Evolutionary conservation across 352 stramenopile genomes (phyloP), one percentile per base, ranked within the genome.

Genomic region (Globisporangium cystogenes): DNA sequence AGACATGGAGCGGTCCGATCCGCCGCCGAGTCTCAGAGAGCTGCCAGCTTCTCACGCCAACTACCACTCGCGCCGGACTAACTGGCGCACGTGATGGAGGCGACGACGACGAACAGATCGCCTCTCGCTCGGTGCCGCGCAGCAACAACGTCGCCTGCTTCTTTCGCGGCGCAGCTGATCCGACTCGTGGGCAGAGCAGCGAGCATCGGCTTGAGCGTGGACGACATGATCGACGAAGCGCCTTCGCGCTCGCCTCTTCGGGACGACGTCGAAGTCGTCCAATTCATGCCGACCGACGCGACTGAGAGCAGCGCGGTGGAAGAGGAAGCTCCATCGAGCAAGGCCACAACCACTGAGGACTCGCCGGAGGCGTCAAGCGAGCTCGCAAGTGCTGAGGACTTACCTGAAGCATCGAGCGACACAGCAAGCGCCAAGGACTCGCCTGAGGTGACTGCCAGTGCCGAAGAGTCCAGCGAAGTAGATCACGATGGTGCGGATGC

Each of bases 151-250:
- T 10, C 26, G 31, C 20, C 29, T 37, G 15, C 29, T 37, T 27
- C 26, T 3, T 36, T 55, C 12, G 39, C 39, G 3, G 37, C 46
- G 27, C 24, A 21, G 7, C 35, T 55, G 23, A 29, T 48, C 26
- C 49, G 39, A 21, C 20, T 55, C 16, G 23, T 55, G 11, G 44
- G 36, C 14, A 40, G 39, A 6, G 49, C 49, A 26, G 51, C 51
- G 11, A 24, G 21, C 10, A 18, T 57, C 41, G 42, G 42, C 21
- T 43, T 57, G 51, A 26, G 51, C 0, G 18, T 35, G 16, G 21
- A 45, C 16, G 37, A 42, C 37, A 42, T 42, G 37, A 29, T 1
- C 24, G 51, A 48, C 31, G 40, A 46, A 16, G 35, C 29, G 29
- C 8, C 8, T 35, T 8, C 37, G n/a, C 37, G 15, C 16, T 1